These are phyloP conservation scores for Tylopilus plumbeoviolaceoides DNA, from an alignment of 768 basidiomycete genomes.

Conservation along the genomic window DNA sequence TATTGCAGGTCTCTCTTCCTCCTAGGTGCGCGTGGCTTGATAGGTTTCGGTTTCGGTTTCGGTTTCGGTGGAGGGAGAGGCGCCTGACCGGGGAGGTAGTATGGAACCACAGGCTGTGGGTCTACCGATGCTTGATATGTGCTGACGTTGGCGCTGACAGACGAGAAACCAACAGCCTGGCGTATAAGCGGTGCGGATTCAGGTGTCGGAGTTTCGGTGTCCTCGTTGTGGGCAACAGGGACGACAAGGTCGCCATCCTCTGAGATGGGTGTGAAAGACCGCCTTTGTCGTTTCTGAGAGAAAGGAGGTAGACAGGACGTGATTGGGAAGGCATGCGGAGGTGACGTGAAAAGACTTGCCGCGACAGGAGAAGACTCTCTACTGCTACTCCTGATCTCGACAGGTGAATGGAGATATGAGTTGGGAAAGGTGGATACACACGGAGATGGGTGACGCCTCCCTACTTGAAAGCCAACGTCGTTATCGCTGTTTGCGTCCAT, in stretches of 20 bases:
- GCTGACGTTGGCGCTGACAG: slow-evolving; percentile 23
- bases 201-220: slow-evolving; percentile 44
- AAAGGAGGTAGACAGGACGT: background rate
- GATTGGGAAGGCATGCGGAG: background rate
- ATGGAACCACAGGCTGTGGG: slow-evolving; percentile 19
- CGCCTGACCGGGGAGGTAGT: slow-evolving; percentile 56
- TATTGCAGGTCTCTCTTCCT: slow-evolving; percentile 38
- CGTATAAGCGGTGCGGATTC: slow-evolving; percentile 49
- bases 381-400: slow-evolving; percentile 50
- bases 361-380: slow-evolving; percentile 50
- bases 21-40: slow-evolving; percentile 23
- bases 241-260: slow-evolving; percentile 46
- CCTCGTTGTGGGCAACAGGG: slow-evolving; percentile 37
- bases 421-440: slow-evolving; percentile 20
- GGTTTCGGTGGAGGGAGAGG: slow-evolving; percentile 20
- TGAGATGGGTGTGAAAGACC: slow-evolving; percentile 49
- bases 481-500: slow-evolving; percentile 24
- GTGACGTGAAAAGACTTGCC: slow-evolving; percentile 30
- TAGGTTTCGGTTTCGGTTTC: slow-evolving; percentile 27
- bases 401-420: slow-evolving; percentile 5
- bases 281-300: slow-evolving; percentile 39
- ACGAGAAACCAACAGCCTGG: slow-evolving; percentile 53
- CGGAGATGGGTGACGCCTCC: slow-evolving; percentile 39
- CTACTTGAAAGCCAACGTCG: slow-evolving; percentile 16
- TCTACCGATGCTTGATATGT: slow-evolving; percentile 29